Conservation (phyloP, 139 green algal species). For the Micractinium sp. region DNA sequence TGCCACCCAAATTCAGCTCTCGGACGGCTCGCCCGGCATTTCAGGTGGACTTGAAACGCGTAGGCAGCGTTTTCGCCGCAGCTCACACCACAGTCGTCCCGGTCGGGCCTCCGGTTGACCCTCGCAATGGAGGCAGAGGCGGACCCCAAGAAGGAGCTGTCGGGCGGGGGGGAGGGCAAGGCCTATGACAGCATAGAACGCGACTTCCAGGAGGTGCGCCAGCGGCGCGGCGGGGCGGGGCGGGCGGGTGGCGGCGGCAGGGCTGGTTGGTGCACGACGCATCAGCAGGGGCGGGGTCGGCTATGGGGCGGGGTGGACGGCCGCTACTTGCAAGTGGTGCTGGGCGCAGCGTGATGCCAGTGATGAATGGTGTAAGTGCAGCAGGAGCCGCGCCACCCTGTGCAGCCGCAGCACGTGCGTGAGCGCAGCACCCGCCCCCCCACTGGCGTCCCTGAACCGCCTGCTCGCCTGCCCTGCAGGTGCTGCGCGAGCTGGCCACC, state of each 20-base stretch:
- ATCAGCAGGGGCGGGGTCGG: too few relatives aligned
- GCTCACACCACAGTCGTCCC: background rate
- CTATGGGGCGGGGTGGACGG: too few relatives aligned
- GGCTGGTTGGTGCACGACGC: too few relatives aligned
- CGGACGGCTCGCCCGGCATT: too few relatives aligned
- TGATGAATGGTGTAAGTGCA: too few relatives aligned
- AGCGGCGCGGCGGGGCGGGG: background rate
- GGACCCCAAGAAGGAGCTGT: constrained; percentile 33
- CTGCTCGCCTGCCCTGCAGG: constrained; percentile 53
- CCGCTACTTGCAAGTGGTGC: too few relatives aligned
- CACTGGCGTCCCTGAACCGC: too few relatives aligned
- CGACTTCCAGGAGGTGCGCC: constrained; percentile 29
- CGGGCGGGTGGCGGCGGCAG: background rate
- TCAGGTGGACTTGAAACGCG: too few relatives aligned
- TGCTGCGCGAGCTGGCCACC: constrained; percentile 80
- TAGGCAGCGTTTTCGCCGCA: background rate
- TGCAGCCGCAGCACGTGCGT: background rate
- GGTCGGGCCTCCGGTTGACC: background rate
- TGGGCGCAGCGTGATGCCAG: too few relatives aligned
- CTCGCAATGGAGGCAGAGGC: constrained; percentile 6
- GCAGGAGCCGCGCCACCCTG: too few relatives aligned
- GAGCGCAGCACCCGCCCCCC: background rate
- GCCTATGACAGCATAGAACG: constrained; percentile 28
- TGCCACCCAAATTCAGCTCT: too few relatives aligned
- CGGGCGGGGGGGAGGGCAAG: constrained; percentile 21